Evolutionary conservation across 2,329 filamentous ascomycete species (phyloP).

Genomic region (Hypocrella siamensis): DNA sequence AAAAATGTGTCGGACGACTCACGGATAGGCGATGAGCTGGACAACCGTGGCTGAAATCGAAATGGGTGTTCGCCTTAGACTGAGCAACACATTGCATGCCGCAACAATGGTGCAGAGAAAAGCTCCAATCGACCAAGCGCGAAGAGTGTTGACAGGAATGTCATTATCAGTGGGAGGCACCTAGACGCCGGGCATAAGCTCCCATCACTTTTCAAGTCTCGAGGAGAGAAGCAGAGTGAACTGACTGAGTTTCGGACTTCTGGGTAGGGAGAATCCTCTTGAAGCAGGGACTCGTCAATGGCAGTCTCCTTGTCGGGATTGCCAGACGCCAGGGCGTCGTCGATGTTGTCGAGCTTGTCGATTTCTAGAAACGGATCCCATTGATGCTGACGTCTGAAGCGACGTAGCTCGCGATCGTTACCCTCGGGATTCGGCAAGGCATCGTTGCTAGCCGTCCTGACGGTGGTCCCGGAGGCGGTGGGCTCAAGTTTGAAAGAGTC

Average conservation of each 20-base stretch:
- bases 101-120: constrained; percentile 42
- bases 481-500: constrained; percentile 8
- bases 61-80: constrained; percentile 32
- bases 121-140: constrained; percentile 42
- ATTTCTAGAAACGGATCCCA: constrained; percentile 42
- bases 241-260: constrained; percentile 12
- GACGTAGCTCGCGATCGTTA: constrained; percentile 15
- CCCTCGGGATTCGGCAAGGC: constrained; percentile 6
- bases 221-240: not conserved
- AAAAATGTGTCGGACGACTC: too few species aligned
- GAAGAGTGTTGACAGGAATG: constrained; percentile 39
- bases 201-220: not conserved
- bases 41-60: constrained; percentile 36
- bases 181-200: constrained; percentile 3
- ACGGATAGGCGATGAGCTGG: constrained; percentile 37
- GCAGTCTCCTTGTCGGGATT: constrained; percentile 28
- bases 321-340: constrained; percentile 26
- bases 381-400: constrained; percentile 33
- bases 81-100: constrained; percentile 38
- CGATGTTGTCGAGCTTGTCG: constrained; percentile 34
- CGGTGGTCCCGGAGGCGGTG: constrained; percentile 2
- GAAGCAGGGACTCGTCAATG: constrained; percentile 28
- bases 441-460: constrained; percentile 7
- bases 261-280: constrained; percentile 31
- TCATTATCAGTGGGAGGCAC: constrained; percentile 30